Evolutionary conservation across 2,329 filamentous ascomycete genomes (phyloP), one percentile per base, ranked within the genome.

Genomic region (Aspergillus jensenii): DNA sequence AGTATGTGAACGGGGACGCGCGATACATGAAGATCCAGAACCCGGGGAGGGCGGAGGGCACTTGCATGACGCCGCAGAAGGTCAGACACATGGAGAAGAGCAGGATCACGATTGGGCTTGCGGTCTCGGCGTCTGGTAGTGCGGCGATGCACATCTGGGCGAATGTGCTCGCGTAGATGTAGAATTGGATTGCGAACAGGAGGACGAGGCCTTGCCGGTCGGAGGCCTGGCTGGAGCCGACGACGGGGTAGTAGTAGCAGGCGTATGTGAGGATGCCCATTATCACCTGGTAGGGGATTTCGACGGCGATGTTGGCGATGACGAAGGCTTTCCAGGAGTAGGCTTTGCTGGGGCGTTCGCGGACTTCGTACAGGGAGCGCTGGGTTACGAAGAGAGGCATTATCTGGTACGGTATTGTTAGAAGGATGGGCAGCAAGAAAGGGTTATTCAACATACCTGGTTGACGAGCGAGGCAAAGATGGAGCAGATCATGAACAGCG

Each of bases 271-370:
- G 75, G 14, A 88, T 81, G 4, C 88, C 85, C 83, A 91, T 68
- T 25, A 95, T 73, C 0, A 87, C 83, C 73, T 95, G 91, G 88
- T 90, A 96, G 0, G 91, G 91, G 3, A 96, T 77, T 72, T 96
- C 93, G 56, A 93, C 90, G 33, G 92, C 76, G 64, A 96, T 89
- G 74, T 92, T 90, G 58, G 88, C 86, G 31, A 93, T 78, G 82
- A 96, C 90, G 71, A 96, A 96, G 8, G 90, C 85, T 72, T 90
- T 87, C 91, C 91, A 96, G 55, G 86, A 87, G 76, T 96, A 96
- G 0, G 90, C 86, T 78, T 93, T 93, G 58, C 87, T 90, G 0
- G 90, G 91, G 2, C 90, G 86, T 76, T 96, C 91, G 55, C 90
- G 90, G 43, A 89, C 90, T 74, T 96, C 91, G 74, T 95, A 96